Percentiles rank a stretch among this genome's conserved stretches.
Evolutionary conservation across 495 filamentous ascomycete species (phyloP).

Genomic region (Penicillium arizonense): DNA sequence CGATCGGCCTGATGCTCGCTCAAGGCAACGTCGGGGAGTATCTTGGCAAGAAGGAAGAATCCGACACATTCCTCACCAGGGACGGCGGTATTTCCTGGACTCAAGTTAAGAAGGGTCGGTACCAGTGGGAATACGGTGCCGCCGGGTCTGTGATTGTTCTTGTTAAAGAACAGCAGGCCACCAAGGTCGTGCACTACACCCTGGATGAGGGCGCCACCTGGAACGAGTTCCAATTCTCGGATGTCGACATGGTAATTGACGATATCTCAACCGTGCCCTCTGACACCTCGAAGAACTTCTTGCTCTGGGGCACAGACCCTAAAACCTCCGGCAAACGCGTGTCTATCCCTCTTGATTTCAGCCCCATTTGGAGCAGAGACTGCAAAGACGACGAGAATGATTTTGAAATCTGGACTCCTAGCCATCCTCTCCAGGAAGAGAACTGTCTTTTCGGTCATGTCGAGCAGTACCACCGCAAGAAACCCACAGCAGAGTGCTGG

Average conservation of each 20-base stretch:
- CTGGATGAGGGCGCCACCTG: conserved; percentile 77
- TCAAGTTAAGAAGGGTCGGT: conserved; percentile 76
- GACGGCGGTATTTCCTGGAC: conserved; percentile 92
- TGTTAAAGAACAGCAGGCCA: conserved; percentile 60
- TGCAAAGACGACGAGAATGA: conserved; percentile 69
- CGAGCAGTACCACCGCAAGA: conserved; percentile 89
- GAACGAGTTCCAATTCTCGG: conserved; percentile 69
- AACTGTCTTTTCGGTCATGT: conserved; percentile 92
- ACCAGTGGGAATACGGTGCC: conserved; percentile 92
- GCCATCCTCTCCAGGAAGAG: conserved; percentile 69
- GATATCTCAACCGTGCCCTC: conserved; percentile 87
- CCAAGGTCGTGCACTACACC: conserved; percentile 71
- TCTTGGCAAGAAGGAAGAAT: conserved; percentile 52
- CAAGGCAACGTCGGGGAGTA: conserved; percentile 85
- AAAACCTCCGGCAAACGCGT: conserved; percentile 45
- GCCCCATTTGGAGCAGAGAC: conserved; percentile 62
- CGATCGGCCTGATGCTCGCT: conserved; percentile 88
- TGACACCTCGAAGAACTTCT: conserved; percentile 83
- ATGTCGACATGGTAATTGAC: conserved; percentile 62
- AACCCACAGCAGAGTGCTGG: conserved; percentile 67
- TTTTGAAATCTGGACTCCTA: conserved; percentile 82
- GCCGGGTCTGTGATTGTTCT: conserved; percentile 90
- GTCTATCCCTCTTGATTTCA: conserved; percentile 86
- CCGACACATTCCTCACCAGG: conserved; percentile 80
- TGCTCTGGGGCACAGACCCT: conserved; percentile 73